Evolutionary conservation across 108 stramenopile genomes (phyloP).

Genomic region (Fragilaria radians): DNA sequence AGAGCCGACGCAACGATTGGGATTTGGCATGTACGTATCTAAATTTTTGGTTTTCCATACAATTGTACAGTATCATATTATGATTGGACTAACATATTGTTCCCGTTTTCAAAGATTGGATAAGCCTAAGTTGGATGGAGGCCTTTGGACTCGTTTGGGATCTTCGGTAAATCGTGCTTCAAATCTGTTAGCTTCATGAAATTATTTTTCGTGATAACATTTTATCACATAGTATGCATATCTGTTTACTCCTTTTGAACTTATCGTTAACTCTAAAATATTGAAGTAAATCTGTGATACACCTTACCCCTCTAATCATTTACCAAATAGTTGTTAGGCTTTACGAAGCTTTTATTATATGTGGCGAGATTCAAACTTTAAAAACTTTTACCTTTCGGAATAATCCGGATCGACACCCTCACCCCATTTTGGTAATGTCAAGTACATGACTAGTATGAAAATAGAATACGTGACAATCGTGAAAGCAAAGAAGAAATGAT

Average conservation of each 20-base stretch:
- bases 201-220: no score
- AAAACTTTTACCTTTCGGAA: no score
- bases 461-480: neutral
- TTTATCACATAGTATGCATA: no score
- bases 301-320: no score
- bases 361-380: no score
- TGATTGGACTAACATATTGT: neutral
- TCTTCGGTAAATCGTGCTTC: neutral
- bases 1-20: neutral
- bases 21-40: neutral
- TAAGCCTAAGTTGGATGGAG: neutral
- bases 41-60: neutral
- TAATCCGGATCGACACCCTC: neutral
- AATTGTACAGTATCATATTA: no score
- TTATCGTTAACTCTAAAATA: no score
- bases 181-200: no score
- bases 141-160: neutral
- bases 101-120: neutral
- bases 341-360: no score
- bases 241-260: no score
- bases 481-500: neutral
- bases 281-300: no score
- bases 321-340: no score
- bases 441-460: neutral
- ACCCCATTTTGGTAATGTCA: constrained; percentile 1